Conservation (phyloP, 768 basidiomycete genomes). For the Leccinum boreale region DNA sequence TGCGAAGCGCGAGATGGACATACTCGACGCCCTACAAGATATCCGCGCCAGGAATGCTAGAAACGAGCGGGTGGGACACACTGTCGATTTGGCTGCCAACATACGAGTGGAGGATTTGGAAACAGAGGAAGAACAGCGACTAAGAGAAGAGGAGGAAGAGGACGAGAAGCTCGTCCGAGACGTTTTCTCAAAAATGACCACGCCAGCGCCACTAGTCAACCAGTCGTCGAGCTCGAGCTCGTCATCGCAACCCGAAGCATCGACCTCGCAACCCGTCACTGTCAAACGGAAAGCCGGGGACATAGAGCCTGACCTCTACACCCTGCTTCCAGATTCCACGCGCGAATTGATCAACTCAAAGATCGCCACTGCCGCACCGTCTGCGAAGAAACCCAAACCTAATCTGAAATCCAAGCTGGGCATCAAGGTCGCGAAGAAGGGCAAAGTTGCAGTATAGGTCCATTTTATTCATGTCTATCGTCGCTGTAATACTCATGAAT, state of each 20-base stretch:
- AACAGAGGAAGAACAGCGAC: constrained; percentile 70
- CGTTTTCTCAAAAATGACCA: constrained; percentile 75
- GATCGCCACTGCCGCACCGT: constrained; percentile 36
- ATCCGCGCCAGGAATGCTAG: constrained; percentile 84
- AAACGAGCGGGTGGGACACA: constrained; percentile 80
- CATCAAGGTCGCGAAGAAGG: constrained; percentile 68
- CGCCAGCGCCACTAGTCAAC: constrained; percentile 25
- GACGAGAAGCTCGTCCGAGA: constrained; percentile 88
- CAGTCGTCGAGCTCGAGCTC: constrained; percentile 25
- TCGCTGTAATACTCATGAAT: constrained; percentile 13
- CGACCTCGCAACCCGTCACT: constrained; percentile 45
- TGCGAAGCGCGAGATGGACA: constrained; percentile 97
- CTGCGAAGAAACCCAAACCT: constrained; percentile 60
- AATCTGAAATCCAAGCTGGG: constrained; percentile 64
- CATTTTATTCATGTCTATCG: constrained; percentile 10
- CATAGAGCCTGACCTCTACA: constrained; percentile 68
- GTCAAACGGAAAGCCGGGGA: constrained; percentile 85
- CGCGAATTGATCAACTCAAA: constrained; percentile 56
- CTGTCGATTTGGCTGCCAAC: constrained; percentile 64
- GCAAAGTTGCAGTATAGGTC: constrained; percentile 28
- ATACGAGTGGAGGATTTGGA: constrained; percentile 68
- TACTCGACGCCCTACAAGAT: constrained; percentile 93
- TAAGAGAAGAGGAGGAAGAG: constrained; percentile 76
- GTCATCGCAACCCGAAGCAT: constrained; percentile 15
- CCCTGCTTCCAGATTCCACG: constrained; percentile 63